Evolutionary conservation across 495 filamentous ascomycete species (phyloP).

Genomic region (Bombardia bombarda): DNA sequence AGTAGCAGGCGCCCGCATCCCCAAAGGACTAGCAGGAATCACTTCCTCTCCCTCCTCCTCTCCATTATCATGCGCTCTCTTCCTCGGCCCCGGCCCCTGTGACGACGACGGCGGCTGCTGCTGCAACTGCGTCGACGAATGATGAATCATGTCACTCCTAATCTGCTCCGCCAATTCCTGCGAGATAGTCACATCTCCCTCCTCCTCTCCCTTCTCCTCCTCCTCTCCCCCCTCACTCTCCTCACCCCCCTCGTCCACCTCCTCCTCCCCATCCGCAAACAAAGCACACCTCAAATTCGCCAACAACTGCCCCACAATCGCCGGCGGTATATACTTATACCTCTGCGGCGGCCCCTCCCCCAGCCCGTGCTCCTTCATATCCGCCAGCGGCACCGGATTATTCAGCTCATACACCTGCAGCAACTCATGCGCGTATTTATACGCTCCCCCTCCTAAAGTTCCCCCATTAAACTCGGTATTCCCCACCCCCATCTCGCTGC

Average conservation of each 20-base stretch:
- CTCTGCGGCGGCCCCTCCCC: conserved; percentile 28
- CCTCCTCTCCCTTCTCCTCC: conserved; percentile 6
- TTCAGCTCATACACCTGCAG: conserved; percentile 45
- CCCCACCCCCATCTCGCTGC: conserved; percentile 27
- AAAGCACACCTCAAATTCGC: conserved; percentile 35
- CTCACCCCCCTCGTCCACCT: conserved; percentile 7
- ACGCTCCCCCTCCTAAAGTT: background rate
- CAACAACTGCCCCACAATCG: conserved; percentile 37
- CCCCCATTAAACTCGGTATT: conserved; percentile 43
- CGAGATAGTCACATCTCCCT: conserved; percentile 21
- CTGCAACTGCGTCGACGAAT: conserved; percentile 31
- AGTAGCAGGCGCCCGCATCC: background rate
- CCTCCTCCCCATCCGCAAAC: conserved; percentile 22
- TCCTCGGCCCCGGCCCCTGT: background rate
- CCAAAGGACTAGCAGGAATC: conserved; percentile 22
- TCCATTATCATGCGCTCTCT: background rate
- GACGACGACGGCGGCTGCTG: background rate
- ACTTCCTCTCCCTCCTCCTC: conserved; percentile 11
- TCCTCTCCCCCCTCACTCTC: conserved; percentile 13
- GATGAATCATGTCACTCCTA: conserved; percentile 32
- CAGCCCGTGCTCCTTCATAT: conserved; percentile 37
- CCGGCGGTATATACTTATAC: conserved; percentile 35
- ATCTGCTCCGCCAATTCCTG: conserved; percentile 42
- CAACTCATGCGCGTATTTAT: conserved; percentile 38
- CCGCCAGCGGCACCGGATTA: conserved; percentile 34